A percentile compares a stretch with the other conserved stretches of the same genome.
These are phyloP conservation scores for Aspergillus olivimuriae DNA, from an alignment of 495 filamentous ascomycete species.

Conservation along the genomic window DNA sequence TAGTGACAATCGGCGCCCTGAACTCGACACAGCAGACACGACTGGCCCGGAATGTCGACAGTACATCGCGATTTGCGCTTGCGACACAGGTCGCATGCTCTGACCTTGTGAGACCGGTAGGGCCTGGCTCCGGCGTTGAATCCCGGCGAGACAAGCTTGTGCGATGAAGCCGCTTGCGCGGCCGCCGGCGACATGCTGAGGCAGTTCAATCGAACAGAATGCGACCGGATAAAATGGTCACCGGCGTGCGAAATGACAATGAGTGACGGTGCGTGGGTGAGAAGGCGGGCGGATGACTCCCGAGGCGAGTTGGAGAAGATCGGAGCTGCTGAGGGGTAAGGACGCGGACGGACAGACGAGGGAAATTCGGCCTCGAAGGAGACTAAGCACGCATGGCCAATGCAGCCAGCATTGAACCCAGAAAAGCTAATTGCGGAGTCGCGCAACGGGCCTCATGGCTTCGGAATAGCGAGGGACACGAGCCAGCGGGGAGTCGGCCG, in stretches of 20 bases:
- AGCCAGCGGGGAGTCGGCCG: neutral
- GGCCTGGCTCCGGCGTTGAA: constrained; percentile 43
- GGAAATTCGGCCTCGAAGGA: neutral
- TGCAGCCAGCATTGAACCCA: constrained; percentile 1
- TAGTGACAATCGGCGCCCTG: constrained; percentile 45
- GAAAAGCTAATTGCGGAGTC: constrained; percentile 6
- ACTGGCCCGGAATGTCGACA: constrained; percentile 41
- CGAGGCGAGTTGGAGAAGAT: neutral
- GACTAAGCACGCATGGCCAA: neutral
- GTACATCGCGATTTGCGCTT: constrained; percentile 48
- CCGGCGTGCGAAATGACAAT: constrained; percentile 4
- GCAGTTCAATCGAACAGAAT: constrained; percentile 11
- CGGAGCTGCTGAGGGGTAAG: neutral
- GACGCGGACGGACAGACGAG: neutral
- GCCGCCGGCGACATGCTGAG: constrained; percentile 35
- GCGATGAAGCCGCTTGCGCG: constrained; percentile 20
- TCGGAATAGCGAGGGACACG: neutral
- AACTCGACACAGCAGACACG: constrained; percentile 44
- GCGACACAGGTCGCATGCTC: constrained; percentile 46
- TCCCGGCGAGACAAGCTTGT: constrained; percentile 34
- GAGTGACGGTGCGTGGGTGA: neutral
- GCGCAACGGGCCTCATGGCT: constrained; percentile 7
- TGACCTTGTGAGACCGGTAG: constrained; percentile 46
- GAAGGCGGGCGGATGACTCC: neutral
- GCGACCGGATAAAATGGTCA: neutral